Conservation (phyloP, 768 basidiomycete genomes). For the Calvatia gigantea region DNA sequence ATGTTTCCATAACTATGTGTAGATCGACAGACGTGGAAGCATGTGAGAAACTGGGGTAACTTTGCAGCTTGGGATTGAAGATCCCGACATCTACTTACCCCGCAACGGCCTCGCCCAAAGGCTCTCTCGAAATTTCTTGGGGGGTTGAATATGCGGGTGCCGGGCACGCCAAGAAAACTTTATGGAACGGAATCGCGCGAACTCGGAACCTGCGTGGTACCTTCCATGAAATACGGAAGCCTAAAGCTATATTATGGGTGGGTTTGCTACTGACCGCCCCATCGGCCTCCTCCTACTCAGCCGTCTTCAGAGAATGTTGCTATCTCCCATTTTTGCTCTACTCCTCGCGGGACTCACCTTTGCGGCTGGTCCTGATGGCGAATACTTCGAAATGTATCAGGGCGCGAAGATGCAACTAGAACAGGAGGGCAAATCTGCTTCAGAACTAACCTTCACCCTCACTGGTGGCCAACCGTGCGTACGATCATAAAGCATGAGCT, state of each 20-base stretch:
- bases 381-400: not conserved
- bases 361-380: slow-evolving; percentile 1
- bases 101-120: no score
- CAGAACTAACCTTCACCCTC: slow-evolving; percentile 12
- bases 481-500: not conserved
- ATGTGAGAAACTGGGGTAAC: no score
- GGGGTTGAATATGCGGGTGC: no score
- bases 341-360: slow-evolving; percentile 6
- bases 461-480: slow-evolving; percentile 15
- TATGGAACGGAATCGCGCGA: not conserved
- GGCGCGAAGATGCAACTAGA: not conserved
- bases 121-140: no score
- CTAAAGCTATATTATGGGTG: not conserved
- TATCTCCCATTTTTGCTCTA: slow-evolving; percentile 1
- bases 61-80: no score
- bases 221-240: not conserved
- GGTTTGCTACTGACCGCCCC: not conserved
- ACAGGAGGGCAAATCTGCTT: slow-evolving; percentile 5
- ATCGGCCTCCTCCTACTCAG: not conserved
- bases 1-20: no score
- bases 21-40: no score
- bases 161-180: not conserved
- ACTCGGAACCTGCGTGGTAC: not conserved
- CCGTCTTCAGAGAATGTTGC: slow-evolving; percentile 2
- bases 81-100: no score